Base-by-base conservation (phyloP, 306 rosid genomes). In the Arachis stenosperma region DNA sequence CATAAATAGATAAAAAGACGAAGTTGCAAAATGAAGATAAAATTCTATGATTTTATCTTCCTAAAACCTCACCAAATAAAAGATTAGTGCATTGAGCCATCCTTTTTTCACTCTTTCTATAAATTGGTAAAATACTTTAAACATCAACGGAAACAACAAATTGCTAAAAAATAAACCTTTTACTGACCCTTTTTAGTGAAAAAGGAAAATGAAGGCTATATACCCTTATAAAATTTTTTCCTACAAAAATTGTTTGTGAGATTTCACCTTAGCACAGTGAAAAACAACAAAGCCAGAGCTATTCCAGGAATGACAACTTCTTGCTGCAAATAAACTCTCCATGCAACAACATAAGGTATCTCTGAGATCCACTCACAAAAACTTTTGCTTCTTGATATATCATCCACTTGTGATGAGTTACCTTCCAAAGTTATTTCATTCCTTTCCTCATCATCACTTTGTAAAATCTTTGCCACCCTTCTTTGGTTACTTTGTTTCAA, bases 231-330 rank as follows among this genome's bases (percentile, higher is more conserved):
- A 22, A 22, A 22, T 22, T 22, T 1, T 22, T 22, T 62, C 50
- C 47, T 41, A 13, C 13, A 17, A 33, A 4, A 33, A 11, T 42
- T 65, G 9, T 75, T 36, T 2, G 47, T 52, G 54, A 56, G 59
- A 8, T 40, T 40, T 84, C 50, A 93, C 98, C 98, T 90, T 60
- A 94, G 94, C 15, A 91, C 98, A 14, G 97, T 91, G 83, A 93
- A 88, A 79, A 40, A 93, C 48, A 93, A 57, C 83, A 93, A 75
- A 67, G 97, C 92, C 44, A 93, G 81, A 72, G 98, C 88, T 46
- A 88, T 15, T 77, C 98, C 98, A 42, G 97, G 90, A n/a, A 91
- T 87, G 7, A 82, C 85, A 58, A 84, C 90, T 74, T 89, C 91
- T 85, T 94, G 97, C 79, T 80, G 68, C 40, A 86, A 44, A 78